Percentiles rank a stretch among this genome's conserved stretches.
Conservation (phyloP, 2,329 filamentous ascomycete species). For the Amauroascus verrucosus region DNA sequence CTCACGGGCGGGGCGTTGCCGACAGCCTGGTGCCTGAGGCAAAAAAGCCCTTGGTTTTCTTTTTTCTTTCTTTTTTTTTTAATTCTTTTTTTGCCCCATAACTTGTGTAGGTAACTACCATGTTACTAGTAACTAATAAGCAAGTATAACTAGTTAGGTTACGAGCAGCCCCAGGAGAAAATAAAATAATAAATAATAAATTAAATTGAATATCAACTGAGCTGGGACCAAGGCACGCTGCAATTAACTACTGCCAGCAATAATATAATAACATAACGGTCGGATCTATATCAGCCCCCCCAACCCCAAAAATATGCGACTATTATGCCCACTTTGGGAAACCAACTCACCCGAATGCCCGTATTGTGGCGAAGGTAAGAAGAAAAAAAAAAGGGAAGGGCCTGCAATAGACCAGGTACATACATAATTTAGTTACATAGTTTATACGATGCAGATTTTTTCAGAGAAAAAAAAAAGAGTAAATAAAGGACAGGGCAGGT, state of each 20-base stretch:
- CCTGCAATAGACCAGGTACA: neutral
- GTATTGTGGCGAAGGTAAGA: neutral
- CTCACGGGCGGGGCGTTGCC: too few species aligned
- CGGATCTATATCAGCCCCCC: neutral
- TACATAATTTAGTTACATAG: neutral
- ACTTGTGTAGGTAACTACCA: too few species aligned
- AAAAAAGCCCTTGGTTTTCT: too few species aligned
- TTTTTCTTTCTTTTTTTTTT: too few species aligned
- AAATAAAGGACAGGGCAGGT: neutral
- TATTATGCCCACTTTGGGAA: conserved; percentile 3
- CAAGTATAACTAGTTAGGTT: too few species aligned
- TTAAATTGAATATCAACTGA: too few species aligned
- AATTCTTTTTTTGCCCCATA: conserved; percentile 1
- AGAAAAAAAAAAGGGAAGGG: neutral
- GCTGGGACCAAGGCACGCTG: too few species aligned
- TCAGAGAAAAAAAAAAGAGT: neutral
- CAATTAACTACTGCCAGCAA: neutral
- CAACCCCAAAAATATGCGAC: neutral
- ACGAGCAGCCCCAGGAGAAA: too few species aligned
- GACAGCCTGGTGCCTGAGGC: conserved; percentile 1
- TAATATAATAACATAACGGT: neutral
- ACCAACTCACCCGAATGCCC: neutral
- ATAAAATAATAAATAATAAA: too few species aligned
- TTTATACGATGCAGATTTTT: neutral
- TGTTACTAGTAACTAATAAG: too few species aligned